phyloP scores from a whole-genome alignment of 768 basidiomycete species.

The Grammothele lineata region DNA sequence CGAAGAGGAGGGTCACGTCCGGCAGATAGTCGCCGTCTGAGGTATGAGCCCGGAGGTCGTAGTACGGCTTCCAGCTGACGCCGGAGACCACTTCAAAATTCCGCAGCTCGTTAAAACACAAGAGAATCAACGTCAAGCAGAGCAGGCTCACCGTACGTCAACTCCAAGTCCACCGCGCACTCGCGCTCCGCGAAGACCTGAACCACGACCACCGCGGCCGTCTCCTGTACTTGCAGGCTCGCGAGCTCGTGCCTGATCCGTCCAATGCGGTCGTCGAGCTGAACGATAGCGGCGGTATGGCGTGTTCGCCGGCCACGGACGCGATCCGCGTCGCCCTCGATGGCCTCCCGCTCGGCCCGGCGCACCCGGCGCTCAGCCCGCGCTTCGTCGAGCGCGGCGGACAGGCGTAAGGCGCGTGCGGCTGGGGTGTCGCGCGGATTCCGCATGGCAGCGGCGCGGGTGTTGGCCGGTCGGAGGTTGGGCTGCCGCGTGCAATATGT shows the following conservation, averaged over 20 bases:
- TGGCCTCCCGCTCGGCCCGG: too few relatives aligned
- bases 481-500: slow-evolving; percentile 40
- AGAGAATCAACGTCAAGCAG: too few relatives aligned
- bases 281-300: too few relatives aligned
- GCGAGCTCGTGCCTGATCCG: background rate
- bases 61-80: slow-evolving; percentile 51
- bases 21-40: slow-evolving; percentile 40
- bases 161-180: slow-evolving; percentile 35
- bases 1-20: slow-evolving; percentile 48
- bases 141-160: slow-evolving; percentile 38
- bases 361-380: too few relatives aligned
- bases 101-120: too few relatives aligned
- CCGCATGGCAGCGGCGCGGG: slow-evolving; percentile 29
- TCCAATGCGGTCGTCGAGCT: slow-evolving; percentile 39
- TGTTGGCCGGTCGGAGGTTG: slow-evolving; percentile 5
- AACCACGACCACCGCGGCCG: slow-evolving; percentile 1
- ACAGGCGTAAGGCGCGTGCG: slow-evolving; percentile 28
- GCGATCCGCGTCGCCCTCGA: slow-evolving; percentile 40
- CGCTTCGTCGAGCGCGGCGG: slow-evolving; percentile 38
- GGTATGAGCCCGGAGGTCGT: slow-evolving; percentile 53
- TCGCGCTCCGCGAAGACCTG: slow-evolving; percentile 2
- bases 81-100: slow-evolving; percentile 53
- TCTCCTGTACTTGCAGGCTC: background rate
- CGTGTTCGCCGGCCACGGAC: slow-evolving; percentile 33
- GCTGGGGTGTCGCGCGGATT: slow-evolving; percentile 28